Percentiles rank a stretch among this genome's conserved stretches.
Conservation (phyloP, 768 basidiomycete species). For the Leucocoprinus birnbaumii region DNA sequence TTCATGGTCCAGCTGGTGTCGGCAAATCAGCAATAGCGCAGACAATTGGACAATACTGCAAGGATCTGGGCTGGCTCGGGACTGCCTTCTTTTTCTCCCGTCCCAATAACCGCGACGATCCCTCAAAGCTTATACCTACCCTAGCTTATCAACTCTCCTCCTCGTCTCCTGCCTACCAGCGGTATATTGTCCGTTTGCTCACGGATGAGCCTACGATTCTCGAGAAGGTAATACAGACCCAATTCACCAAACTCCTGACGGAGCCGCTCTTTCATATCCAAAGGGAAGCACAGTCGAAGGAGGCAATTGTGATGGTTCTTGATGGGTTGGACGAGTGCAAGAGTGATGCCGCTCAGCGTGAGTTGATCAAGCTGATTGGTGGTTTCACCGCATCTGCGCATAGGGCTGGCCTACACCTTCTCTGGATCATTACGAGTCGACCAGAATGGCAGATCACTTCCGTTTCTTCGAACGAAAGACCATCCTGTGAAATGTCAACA, state of each 20-base stretch:
- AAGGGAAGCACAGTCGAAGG: background rate
- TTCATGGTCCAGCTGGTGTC: slow-evolving; percentile 7
- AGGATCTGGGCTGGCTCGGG: background rate
- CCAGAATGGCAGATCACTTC: background rate
- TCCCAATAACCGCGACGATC: background rate
- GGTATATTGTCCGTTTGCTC: background rate
- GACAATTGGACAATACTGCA: slow-evolving; percentile 4
- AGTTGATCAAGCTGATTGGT: background rate
- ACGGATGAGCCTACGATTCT: background rate
- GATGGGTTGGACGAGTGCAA: slow-evolving; percentile 8
- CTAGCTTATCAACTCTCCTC: slow-evolving; percentile 8
- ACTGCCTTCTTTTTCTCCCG: slow-evolving; percentile 9
- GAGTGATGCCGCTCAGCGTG: background rate
- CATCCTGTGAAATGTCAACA: background rate
- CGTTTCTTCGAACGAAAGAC: background rate
- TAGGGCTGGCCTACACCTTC: background rate
- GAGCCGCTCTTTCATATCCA: background rate
- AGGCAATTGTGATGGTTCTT: slow-evolving; percentile 1
- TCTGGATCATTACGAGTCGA: slow-evolving; percentile 1
- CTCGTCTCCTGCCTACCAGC: background rate
- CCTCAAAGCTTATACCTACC: background rate
- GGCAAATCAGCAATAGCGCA: slow-evolving; percentile 12
- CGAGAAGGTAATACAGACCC: background rate
- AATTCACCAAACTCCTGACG: slow-evolving; percentile 3
- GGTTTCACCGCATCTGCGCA: background rate